Conservation (phyloP, 1,139 yeast genomes). For the Petasospora fabianii region DNA sequence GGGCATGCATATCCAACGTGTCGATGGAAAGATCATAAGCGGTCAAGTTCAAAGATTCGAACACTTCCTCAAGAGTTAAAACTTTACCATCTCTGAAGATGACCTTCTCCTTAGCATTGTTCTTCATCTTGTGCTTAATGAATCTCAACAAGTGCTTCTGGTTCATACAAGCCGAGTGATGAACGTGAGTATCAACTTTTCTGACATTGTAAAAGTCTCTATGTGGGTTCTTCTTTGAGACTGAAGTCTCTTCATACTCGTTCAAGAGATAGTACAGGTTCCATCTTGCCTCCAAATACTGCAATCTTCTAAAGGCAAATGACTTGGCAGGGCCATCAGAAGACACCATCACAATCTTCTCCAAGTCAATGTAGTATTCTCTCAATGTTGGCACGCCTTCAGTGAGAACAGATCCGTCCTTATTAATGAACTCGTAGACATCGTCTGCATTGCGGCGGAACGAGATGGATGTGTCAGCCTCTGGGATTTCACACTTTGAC, state of each 20-base stretch:
- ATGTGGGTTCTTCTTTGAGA: constrained; percentile 63
- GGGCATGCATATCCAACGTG: constrained; percentile 98
- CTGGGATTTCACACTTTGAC: constrained; percentile 62
- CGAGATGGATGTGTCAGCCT: constrained; percentile 43
- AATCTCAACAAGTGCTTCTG: constrained; percentile 93
- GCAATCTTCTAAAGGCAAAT: constrained; percentile 90
- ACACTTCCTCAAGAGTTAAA: constrained; percentile 83
- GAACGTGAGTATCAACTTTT: constrained; percentile 98
- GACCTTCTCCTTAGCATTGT: constrained; percentile 82
- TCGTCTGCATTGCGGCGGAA: constrained; percentile 57
- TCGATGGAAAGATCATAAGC: constrained; percentile 96
- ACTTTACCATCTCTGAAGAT: constrained; percentile 90
- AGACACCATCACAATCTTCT: constrained; percentile 63
- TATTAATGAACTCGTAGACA: constrained; percentile 48
- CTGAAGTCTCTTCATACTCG: constrained; percentile 90
- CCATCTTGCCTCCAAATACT: constrained; percentile 96
- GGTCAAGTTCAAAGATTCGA: constrained; percentile 81
- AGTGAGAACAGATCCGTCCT: constrained; percentile 29
- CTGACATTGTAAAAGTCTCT: constrained; percentile 97
- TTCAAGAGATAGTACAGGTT: constrained; percentile 81
- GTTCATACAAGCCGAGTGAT: constrained; percentile 98
- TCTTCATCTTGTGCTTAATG: constrained; percentile 84
- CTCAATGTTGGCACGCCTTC: constrained; percentile 62
- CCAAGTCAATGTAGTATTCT: constrained; percentile 83
- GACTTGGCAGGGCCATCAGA: constrained; percentile 98